phyloP scores from a whole-genome alignment of 768 basidiomycete genomes.

The Mycena rebaudengoi region DNA sequence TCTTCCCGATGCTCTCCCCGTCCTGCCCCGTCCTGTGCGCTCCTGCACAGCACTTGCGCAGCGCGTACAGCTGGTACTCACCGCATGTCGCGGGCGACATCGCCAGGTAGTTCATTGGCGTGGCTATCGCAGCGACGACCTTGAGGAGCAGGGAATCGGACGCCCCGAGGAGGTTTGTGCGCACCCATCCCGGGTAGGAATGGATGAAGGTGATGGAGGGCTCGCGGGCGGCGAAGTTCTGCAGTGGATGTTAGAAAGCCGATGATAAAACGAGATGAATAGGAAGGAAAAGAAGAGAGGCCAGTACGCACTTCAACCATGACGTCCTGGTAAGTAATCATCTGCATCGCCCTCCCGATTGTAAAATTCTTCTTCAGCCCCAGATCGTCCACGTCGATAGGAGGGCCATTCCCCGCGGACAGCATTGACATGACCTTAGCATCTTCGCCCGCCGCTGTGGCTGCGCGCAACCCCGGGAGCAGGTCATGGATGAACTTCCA shows the following conservation, averaged over 20 bases:
- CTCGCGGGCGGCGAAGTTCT: slow-evolving; percentile 43
- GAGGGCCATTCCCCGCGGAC: slow-evolving; percentile 39
- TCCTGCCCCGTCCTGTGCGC: too few species aligned
- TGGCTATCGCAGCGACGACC: too few species aligned
- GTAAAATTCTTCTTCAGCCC: slow-evolving; percentile 57
- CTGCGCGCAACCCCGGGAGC: slow-evolving; percentile 51
- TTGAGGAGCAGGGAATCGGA: slow-evolving; percentile 1
- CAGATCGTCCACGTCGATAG: slow-evolving; percentile 57
- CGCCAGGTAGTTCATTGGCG: too few species aligned
- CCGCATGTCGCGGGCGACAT: too few species aligned
- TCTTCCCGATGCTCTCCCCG: too few species aligned
- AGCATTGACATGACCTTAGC: slow-evolving; percentile 59
- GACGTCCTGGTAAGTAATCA: slow-evolving; percentile 59
- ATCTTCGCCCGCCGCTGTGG: slow-evolving; percentile 55
- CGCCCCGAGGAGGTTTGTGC: not conserved
- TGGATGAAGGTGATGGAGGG: slow-evolving; percentile 48
- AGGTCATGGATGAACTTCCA: slow-evolving; percentile 59
- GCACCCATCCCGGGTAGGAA: slow-evolving; percentile 32
- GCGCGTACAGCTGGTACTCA: too few species aligned
- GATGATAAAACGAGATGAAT: not conserved
- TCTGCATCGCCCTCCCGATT: slow-evolving; percentile 39
- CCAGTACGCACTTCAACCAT: slow-evolving; percentile 53
- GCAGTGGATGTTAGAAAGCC: not conserved
- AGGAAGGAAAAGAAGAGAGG: not conserved
- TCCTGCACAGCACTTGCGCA: too few species aligned